Base-by-base conservation (phyloP, 2,329 filamentous ascomycete species). In the Fusarium pseudograminearum region DNA sequence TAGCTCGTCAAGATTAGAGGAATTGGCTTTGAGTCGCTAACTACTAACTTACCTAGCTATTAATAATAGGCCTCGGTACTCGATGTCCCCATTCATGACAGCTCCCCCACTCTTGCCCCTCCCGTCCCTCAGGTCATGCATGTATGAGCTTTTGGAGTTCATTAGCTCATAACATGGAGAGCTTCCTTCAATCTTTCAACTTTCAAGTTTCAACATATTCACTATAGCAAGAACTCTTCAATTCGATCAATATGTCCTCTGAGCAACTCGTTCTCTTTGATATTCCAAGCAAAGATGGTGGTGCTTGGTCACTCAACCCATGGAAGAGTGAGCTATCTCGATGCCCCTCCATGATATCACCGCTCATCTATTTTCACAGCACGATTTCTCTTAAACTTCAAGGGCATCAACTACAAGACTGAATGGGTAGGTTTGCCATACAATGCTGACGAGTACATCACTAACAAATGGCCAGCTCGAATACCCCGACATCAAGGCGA, bases 321-420 rank as follows among this genome's bases (percentile, higher is more conserved):
- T 93, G 90, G 90, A 93, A 91, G 79, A 88, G 89, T 90, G 79
- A 72, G 74, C 7, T 28, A 15, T 18, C 36, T 31, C 9, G 7
- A 20, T 38, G 11, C 16, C 28, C 7, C 30, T 42, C 48, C 31
- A n/a, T 44, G 40, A 50, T n/a, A 45, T 20, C 22, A 34, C 40
- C 15, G 53, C 53, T 69, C 47, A 65, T 57, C 18, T 40, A 12
- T n/a, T 3, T 7, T 3, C 10, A 28, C 54, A 92, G 90, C 87
- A 45, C 89, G 91, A 3, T 78, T 93, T 58, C 75, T 85, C 4
- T 79, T 93, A 45, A 93, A 92, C 79, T 91, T 85, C 80, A 93
- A 93, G 76, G 82, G 82, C 2, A 76, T 93, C 16, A 83, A 88
- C 46, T 93, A 93, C 80, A 84, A 85, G 74, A 93, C 90, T 0